Conservation (phyloP, 2,329 filamentous ascomycete genomes). For the Calonectria crousiana region DNA sequence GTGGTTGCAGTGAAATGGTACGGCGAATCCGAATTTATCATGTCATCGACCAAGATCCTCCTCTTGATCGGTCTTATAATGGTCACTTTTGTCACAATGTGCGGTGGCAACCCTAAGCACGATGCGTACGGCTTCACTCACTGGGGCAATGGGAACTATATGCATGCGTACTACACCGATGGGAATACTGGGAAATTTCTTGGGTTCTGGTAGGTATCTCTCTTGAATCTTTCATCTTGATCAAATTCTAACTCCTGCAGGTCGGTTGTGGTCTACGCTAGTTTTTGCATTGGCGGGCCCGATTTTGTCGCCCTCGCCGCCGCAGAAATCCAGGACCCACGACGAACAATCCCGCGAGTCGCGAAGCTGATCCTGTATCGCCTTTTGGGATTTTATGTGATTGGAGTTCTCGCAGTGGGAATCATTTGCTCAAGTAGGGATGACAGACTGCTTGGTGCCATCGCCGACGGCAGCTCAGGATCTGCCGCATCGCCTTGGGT, state of each 20-base stretch:
- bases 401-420: conserved; percentile 67
- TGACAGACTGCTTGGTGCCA: not conserved
- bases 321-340: conserved; percentile 67
- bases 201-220: conserved; percentile 55
- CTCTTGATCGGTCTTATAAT: conserved; percentile 63
- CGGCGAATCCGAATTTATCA: conserved; percentile 59
- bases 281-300: conserved; percentile 74
- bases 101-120: conserved; percentile 73
- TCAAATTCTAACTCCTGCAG: not conserved
- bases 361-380: conserved; percentile 81
- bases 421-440: conserved; percentile 65
- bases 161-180: conserved; percentile 45
- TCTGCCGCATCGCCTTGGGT: conserved; percentile 67
- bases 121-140: conserved; percentile 71
- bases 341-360: conserved; percentile 72
- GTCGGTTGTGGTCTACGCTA: conserved; percentile 69
- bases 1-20: conserved; percentile 55
- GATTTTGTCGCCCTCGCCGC: conserved; percentile 66
- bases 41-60: conserved; percentile 65
- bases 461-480: not conserved
- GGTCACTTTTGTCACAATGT: conserved; percentile 75
- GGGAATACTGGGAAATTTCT: conserved; percentile 71
- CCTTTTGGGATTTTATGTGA: conserved; percentile 75
- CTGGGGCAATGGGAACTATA: conserved; percentile 51
- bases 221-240: not conserved